Evolutionary conservation across 495 filamentous ascomycete genomes (phyloP).

Genomic region (Bathelium albidoporum): DNA sequence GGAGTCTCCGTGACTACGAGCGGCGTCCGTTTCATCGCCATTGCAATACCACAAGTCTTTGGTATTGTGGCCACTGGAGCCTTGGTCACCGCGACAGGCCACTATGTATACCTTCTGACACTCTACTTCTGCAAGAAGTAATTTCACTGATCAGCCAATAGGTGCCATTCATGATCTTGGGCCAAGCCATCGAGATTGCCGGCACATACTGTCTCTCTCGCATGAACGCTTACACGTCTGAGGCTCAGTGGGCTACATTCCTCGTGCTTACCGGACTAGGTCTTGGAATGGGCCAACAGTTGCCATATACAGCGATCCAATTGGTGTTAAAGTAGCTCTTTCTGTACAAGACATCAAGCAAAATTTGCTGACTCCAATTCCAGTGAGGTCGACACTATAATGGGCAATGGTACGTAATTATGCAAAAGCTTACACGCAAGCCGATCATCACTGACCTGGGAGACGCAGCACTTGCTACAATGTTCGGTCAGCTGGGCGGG

Average conservation of each 20-base stretch:
- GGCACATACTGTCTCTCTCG: background rate
- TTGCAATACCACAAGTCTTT: background rate
- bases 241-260: background rate
- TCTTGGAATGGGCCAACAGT: background rate
- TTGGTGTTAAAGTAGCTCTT: background rate
- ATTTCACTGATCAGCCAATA: background rate
- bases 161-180: background rate
- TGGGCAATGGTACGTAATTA: background rate
- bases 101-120: background rate
- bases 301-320: background rate
- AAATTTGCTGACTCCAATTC: background rate
- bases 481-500: background rate
- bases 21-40: background rate
- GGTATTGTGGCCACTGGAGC: background rate
- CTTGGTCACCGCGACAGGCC: background rate
- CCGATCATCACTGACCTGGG: background rate
- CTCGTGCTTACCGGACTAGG: background rate
- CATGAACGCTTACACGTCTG: background rate
- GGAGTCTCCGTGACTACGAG: background rate
- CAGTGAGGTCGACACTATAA: background rate
- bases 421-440: background rate
- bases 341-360: background rate
- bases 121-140: background rate
- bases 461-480: background rate
- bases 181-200: background rate